These are phyloP conservation scores for Eutrema japonicum DNA, from an alignment of 345 rosid genomes.

Conservation along the genomic window DNA sequence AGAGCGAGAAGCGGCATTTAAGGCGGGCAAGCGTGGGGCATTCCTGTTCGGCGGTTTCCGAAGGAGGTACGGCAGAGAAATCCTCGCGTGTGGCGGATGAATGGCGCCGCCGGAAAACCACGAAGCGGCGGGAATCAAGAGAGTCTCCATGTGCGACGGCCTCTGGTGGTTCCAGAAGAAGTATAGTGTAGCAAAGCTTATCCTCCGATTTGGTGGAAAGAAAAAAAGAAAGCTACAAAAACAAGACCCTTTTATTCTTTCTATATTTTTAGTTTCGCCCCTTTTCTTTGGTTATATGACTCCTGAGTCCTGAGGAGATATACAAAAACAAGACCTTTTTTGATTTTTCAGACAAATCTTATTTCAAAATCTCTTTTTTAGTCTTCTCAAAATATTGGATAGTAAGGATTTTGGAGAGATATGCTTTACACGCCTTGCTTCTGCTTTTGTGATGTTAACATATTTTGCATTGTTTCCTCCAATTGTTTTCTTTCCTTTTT, in stretches of 20 bases:
- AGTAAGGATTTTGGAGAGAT: too few species aligned
- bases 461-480: not conserved
- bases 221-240: not conserved
- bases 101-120: constrained; percentile 48
- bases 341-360: too few species aligned
- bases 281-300: not conserved
- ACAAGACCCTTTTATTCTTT: not conserved
- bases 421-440: too few species aligned
- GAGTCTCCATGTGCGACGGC: constrained; percentile 56
- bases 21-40: constrained; percentile 41
- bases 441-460: too few species aligned
- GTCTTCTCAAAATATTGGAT: too few species aligned
- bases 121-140: constrained; percentile 50
- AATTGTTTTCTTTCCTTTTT: not conserved
- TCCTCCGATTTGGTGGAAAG: constrained; percentile 27
- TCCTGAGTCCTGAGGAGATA: not conserved
- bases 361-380: too few species aligned
- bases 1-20: constrained; percentile 55
- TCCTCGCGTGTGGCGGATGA: constrained; percentile 38
- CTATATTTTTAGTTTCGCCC: not conserved
- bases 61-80: constrained; percentile 36
- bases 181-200: constrained; percentile 23
- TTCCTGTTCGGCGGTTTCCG: constrained; percentile 44
- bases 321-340: too few species aligned
- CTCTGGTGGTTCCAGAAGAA: constrained; percentile 12